Percentiles rank a stretch among this genome's conserved stretches.
Conservation (phyloP, 257 asterid genomes). For the Parsonsia alboflavescens region DNA sequence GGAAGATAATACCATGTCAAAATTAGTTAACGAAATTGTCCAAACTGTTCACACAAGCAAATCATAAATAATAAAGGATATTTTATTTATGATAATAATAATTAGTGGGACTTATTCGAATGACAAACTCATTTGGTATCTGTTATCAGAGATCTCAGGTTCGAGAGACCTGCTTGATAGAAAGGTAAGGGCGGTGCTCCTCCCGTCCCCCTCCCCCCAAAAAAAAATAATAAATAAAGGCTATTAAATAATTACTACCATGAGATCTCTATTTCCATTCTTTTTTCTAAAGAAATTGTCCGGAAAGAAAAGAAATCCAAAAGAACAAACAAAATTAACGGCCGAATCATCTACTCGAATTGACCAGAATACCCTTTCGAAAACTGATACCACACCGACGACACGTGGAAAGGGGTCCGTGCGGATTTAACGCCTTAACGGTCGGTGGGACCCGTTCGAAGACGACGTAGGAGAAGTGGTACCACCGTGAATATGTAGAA, state of each 20-base stretch:
- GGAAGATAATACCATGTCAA: background rate
- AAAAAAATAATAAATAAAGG: too few species aligned
- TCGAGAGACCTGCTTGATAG: too few species aligned
- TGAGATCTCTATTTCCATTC: too few species aligned
- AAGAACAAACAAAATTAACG: slow-evolving; percentile 25
- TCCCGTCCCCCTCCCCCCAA: too few species aligned
- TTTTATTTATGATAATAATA: too few species aligned
- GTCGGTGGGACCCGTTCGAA: slow-evolving; percentile 45
- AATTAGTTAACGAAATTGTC: slow-evolving; percentile 18
- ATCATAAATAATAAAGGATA: too few species aligned
- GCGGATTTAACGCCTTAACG: slow-evolving; percentile 87
- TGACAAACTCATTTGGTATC: too few species aligned
- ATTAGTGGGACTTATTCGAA: too few species aligned
- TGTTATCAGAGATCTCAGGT: too few species aligned
- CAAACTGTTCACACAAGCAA: slow-evolving; percentile 11
- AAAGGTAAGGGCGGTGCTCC: too few species aligned
- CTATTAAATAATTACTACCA: background rate
- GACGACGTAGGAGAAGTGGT: slow-evolving; percentile 41
- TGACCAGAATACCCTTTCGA: slow-evolving; percentile 34
- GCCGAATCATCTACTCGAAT: slow-evolving; percentile 20
- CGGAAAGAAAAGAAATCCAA: slow-evolving; percentile 8
- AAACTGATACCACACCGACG: slow-evolving; percentile 15
- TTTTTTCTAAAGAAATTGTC: background rate
- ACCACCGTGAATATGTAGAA: slow-evolving; percentile 33
- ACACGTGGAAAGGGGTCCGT: slow-evolving; percentile 25